Percentiles rank a stretch among this genome's conserved stretches.
Conservation (phyloP, 169 alveolate genomes). For the Ichthyophthirius multifiliis region DNA sequence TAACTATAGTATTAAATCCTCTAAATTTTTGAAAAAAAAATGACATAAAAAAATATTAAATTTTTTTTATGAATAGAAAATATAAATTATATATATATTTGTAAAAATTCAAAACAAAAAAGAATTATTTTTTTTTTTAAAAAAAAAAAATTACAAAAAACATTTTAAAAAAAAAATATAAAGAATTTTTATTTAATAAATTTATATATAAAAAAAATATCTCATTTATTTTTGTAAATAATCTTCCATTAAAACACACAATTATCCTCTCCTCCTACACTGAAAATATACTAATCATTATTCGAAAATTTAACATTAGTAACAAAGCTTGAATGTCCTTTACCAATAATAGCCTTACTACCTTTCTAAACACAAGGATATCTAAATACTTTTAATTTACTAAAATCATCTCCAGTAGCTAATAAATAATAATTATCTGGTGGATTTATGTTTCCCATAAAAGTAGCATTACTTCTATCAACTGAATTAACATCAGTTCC, state of each 20-base stretch:
- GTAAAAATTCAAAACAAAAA: no score
- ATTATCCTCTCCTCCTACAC: conserved; percentile 83
- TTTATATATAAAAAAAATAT: not conserved
- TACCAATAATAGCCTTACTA: conserved; percentile 53
- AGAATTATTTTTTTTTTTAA: no score
- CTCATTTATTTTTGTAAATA: conserved; percentile 21
- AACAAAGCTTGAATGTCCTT: conserved; percentile 61
- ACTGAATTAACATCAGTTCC: conserved; percentile 73
- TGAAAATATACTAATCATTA: conserved; percentile 57
- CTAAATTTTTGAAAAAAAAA: no score
- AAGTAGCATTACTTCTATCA: conserved; percentile 55
- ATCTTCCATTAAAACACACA: conserved; percentile 78
- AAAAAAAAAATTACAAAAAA: no score
- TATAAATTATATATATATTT: no score
- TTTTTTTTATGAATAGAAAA: no score
- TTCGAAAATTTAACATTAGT: conserved; percentile 73
- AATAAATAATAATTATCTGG: conserved; percentile 58
- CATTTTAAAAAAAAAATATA: no score
- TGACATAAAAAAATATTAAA: no score
- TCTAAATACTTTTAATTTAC: conserved; percentile 77
- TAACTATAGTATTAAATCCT: no score
- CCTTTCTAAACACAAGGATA: conserved; percentile 78
- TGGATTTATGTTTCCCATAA: conserved; percentile 9
- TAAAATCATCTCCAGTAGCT: conserved; percentile 79
- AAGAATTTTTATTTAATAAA: not conserved